Evolutionary conservation across 78 protist species (phyloP), one percentile per base, ranked within the genome.

Genomic region (Guillardia theta): DNA sequence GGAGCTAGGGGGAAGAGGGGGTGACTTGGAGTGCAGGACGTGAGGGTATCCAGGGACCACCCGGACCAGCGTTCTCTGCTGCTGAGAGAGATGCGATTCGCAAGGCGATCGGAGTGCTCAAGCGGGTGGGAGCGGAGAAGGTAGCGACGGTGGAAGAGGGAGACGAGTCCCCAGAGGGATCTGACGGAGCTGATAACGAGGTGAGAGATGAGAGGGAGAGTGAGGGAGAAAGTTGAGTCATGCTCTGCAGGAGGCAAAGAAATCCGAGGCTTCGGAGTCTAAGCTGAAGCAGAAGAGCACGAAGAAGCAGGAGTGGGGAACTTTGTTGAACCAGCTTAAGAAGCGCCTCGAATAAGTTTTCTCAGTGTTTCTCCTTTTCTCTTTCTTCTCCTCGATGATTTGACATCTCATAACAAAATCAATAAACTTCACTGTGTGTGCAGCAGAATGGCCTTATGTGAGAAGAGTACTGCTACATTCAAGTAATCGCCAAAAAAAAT

Each of bases 21-120:
- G n/a, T n/a, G n/a, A n/a, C n/a, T n/a, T n/a, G n/a, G n/a, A n/a
- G n/a, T n/a, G n/a, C n/a, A n/a, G 90, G 90, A 27, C 43, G 15
- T 10, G 43, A 78, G 90, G 90, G 90, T 36, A 78, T 78, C 90
- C 53, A 78, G 33, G 90, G 90, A 44, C 90, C 90, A 24, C 48
- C 90, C 53, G 90, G 90, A 0, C 90, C 90, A 3, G 90, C 90
- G 33, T 78, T 78, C 90, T 78, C 90, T 12, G 90, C 90, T 10
- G 90, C 90, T 10, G 90, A 78, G 90, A 12, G 90, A 10, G 90
- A 78, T n/a, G 90, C 90, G 43, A 78, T 78, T 50, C 10, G 90
- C 43, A 78, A 78, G 90, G 90, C 90, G 33, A 78, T 78, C 44
- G 90, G 90, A 10, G 90, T 78, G 21, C 90, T 78, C 44, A 78